These are phyloP conservation scores for Neoscytalidium dimidiatum DNA, from an alignment of 2,329 filamentous ascomycete species.

Conservation along the genomic window DNA sequence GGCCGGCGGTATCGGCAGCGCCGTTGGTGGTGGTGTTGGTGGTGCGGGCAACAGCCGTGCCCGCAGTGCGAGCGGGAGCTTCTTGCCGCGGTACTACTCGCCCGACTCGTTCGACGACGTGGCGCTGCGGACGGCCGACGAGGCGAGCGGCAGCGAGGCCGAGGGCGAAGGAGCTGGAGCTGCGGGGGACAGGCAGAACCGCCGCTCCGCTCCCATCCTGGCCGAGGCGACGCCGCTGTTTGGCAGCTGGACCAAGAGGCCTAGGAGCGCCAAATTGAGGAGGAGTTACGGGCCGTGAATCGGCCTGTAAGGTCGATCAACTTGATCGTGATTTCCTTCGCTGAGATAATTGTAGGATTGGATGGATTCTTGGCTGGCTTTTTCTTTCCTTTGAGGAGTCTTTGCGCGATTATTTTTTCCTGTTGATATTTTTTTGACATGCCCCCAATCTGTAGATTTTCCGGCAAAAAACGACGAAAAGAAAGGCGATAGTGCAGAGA, in stretches of 20 bases:
- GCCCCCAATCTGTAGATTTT: too few relatives aligned
- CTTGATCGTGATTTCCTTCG: too few relatives aligned
- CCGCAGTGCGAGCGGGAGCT: slow-evolving; percentile 6
- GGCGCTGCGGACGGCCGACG: slow-evolving; percentile 1
- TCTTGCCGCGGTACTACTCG: slow-evolving; percentile 8
- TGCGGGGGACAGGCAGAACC: neutral
- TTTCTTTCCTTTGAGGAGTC: too few relatives aligned
- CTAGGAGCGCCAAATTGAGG: neutral
- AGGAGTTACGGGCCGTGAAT: slow-evolving; percentile 5
- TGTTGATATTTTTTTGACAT: too few relatives aligned
- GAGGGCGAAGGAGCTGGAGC: neutral
- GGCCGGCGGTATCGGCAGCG: neutral
- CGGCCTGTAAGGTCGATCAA: too few relatives aligned
- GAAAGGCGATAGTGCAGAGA: neutral
- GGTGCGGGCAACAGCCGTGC: neutral
- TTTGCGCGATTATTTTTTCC: neutral
- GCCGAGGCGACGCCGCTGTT: neutral
- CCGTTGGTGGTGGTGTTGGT: too few relatives aligned
- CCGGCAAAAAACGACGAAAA: too few relatives aligned
- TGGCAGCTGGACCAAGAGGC: neutral
- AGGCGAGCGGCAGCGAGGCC: neutral
- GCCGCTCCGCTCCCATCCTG: too few relatives aligned
- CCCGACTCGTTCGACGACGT: slow-evolving; percentile 6
- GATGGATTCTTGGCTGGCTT: too few relatives aligned
- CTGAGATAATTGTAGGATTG: too few relatives aligned